phyloP scores from a whole-genome alignment of 257 asterid species.

The Solanum neorickii region DNA sequence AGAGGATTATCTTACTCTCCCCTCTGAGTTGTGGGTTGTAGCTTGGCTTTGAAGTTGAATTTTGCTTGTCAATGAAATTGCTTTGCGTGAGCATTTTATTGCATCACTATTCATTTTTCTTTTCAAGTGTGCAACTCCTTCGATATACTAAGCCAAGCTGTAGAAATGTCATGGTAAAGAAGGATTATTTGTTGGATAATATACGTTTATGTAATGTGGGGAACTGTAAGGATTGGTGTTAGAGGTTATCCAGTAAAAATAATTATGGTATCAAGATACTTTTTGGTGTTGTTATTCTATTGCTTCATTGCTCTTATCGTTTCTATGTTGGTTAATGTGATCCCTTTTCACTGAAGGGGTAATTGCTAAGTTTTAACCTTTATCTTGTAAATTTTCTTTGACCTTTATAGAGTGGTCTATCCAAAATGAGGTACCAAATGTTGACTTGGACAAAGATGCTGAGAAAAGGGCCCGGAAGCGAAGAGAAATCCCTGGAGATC shows the following conservation, averaged over 20 bases:
- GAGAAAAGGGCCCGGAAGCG: constrained; percentile 51
- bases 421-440: constrained; percentile 38
- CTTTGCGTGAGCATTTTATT: neutral
- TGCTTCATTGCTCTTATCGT: neutral
- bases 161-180: neutral
- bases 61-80: neutral
- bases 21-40: neutral
- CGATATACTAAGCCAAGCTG: neutral
- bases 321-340: neutral
- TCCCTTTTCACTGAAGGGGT: neutral
- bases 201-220: neutral
- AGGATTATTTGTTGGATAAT: neutral
- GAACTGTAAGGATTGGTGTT: neutral
- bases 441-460: constrained; percentile 51
- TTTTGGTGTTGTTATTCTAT: neutral
- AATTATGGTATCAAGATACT: neutral
- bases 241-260: neutral
- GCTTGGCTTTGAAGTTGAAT: neutral
- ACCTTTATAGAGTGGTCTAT: constrained; percentile 29
- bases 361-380: neutral
- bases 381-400: neutral
- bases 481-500: constrained; percentile 56
- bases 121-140: neutral
- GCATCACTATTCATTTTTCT: neutral
- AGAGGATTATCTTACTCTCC: neutral